A percentile compares a stretch with the other conserved stretches of the same genome.
Evolutionary conservation across 805 yeast genomes (phyloP).

Genomic region (Metschnikowia similis): DNA sequence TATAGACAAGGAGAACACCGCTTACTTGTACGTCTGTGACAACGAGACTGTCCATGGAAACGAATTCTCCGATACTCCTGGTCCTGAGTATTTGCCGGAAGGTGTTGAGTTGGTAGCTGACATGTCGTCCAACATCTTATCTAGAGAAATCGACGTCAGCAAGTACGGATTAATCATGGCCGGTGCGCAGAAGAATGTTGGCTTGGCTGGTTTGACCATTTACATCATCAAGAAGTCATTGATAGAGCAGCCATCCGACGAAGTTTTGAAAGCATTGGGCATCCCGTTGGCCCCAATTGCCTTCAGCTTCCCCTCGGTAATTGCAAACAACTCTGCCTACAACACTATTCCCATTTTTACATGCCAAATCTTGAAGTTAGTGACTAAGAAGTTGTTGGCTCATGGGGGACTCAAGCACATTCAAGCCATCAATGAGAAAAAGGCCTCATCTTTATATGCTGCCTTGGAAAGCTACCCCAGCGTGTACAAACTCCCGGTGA

Average conservation of each 20-base stretch:
- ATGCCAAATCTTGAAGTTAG: conserved; percentile 78
- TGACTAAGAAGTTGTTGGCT: conserved; percentile 55
- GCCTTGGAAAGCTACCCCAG: conserved; percentile 64
- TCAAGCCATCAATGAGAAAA: conserved; percentile 51
- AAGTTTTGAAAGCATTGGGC: conserved; percentile 51
- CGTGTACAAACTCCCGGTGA: conserved; percentile 65
- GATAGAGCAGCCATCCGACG: conserved; percentile 62
- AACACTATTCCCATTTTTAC: conserved; percentile 95
- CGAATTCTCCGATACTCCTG: conserved; percentile 60
- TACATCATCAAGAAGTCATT: conserved; percentile 84
- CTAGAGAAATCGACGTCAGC: conserved; percentile 73
- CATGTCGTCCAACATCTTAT: conserved; percentile 88
- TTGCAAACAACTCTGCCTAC: conserved; percentile 86
- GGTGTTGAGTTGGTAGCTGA: conserved; percentile 86
- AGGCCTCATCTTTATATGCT: conserved; percentile 60
- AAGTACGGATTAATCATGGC: conserved; percentile 90
- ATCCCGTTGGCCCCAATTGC: conserved; percentile 89
- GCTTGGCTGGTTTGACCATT: conserved; percentile 91
- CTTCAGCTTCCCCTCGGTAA: conserved; percentile 79
- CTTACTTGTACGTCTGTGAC: conserved; percentile 88
- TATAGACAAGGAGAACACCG: conserved; percentile 53
- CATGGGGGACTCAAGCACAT: conserved; percentile 72
- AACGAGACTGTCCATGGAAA: conserved; percentile 97
- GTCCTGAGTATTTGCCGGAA: conserved; percentile 51
- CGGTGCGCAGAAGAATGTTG: conserved; percentile 98